Percentiles rank a stretch among this genome's conserved stretches.
phyloP scores from a whole-genome alignment of 352 stramenopile species.

The Phytophthora pini region DNA sequence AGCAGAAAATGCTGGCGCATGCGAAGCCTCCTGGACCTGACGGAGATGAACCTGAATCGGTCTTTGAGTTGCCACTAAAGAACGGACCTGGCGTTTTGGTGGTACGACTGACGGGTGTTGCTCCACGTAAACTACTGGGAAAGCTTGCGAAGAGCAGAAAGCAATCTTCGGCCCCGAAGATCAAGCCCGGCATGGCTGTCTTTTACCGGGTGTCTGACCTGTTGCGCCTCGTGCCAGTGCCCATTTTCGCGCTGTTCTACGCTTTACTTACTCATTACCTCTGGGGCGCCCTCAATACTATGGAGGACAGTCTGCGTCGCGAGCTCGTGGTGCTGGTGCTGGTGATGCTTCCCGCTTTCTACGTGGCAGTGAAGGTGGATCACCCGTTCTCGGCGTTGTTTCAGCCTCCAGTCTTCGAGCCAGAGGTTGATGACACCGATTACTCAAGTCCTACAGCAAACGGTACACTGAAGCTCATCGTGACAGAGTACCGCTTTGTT shows the following conservation, averaged over 20 bases:
- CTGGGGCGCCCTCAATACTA: constrained; percentile 47
- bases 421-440: constrained; percentile 28
- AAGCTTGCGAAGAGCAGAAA: constrained; percentile 46
- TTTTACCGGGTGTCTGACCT: constrained; percentile 52
- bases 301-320: constrained; percentile 52
- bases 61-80: constrained; percentile 66
- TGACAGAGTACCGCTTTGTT: constrained; percentile 76
- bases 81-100: constrained; percentile 69
- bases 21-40: constrained; percentile 25
- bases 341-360: constrained; percentile 67
- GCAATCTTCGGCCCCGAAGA: constrained; percentile 16
- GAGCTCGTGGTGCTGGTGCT: constrained; percentile 69
- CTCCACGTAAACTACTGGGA: constrained; percentile 49
- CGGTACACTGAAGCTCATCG: constrained; percentile 75
- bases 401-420: constrained; percentile 39
- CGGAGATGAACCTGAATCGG: constrained; percentile 48
- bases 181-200: constrained; percentile 26
- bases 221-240: constrained; percentile 60
- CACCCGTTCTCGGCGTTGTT: constrained; percentile 76
- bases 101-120: constrained; percentile 60
- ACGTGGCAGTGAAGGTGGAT: constrained; percentile 76
- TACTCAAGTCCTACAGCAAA: constrained; percentile 25
- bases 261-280: constrained; percentile 70
- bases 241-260: constrained; percentile 77
- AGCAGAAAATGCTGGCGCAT: constrained; percentile 69